Evolutionary conservation across 2,329 filamentous ascomycete species (phyloP).

Genomic region (Ceratocystis huliohia): DNA sequence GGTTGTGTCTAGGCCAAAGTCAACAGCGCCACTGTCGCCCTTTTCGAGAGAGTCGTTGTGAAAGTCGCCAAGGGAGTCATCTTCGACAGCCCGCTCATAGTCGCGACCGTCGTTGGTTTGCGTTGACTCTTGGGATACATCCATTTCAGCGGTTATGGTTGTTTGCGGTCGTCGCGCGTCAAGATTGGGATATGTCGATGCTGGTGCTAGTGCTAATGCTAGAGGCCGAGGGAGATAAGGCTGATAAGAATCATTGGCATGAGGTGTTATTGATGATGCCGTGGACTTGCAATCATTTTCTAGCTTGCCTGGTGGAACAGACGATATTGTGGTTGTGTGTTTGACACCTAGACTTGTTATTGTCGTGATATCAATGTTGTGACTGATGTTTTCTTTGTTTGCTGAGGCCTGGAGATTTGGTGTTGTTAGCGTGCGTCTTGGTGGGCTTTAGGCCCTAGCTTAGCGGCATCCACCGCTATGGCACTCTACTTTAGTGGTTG

Average conservation of each 20-base stretch:
- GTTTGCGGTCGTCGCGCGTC: neutral
- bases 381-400: constrained; percentile 1
- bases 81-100: constrained; percentile 36
- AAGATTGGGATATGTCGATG: neutral
- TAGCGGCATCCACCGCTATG: neutral
- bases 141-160: constrained; percentile 12
- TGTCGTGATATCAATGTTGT: constrained; percentile 6
- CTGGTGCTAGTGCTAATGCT: neutral
- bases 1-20: constrained; percentile 27
- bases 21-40: constrained; percentile 22
- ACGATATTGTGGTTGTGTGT: neutral
- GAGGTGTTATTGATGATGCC: neutral
- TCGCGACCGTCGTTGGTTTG: constrained; percentile 45
- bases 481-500: neutral
- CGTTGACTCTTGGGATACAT: constrained; percentile 32
- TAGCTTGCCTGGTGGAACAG: neutral
- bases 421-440: neutral
- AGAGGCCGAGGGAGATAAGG: neutral
- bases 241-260: neutral
- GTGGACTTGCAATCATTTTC: neutral
- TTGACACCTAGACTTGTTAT: neutral
- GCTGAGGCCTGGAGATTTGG: neutral
- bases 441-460: constrained; percentile 1
- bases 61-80: constrained; percentile 21
- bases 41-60: constrained; percentile 25